Evolutionary conservation across 2,329 filamentous ascomycete genomes (phyloP).

Genomic region (Aspergillus brunneoviolaceus): DNA sequence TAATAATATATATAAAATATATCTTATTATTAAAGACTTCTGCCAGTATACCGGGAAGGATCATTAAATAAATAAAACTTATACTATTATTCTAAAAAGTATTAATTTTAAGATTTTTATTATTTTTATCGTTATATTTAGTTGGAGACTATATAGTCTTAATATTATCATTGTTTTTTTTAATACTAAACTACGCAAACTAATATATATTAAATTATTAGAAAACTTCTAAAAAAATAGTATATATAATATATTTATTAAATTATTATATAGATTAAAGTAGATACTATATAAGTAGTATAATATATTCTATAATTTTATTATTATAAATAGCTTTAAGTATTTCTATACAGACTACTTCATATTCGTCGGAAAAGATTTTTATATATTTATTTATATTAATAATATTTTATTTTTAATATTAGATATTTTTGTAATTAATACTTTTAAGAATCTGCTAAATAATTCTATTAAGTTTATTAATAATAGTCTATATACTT

Average conservation of each 20-base stretch:
- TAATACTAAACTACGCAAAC: not conserved
- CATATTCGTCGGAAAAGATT: not conserved
- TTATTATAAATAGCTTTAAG: not conserved
- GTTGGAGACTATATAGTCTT: not conserved
- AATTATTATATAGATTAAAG: not conserved
- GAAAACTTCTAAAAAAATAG: not conserved
- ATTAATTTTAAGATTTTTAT: too few relatives aligned
- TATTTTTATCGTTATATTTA: not conserved
- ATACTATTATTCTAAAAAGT: too few relatives aligned
- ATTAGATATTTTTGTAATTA: not conserved
- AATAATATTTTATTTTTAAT: not conserved
- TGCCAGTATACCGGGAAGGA: too few relatives aligned
- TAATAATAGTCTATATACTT: not conserved
- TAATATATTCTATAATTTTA: not conserved
- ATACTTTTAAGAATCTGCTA: not conserved
- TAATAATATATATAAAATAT: too few relatives aligned
- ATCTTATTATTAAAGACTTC: too few relatives aligned
- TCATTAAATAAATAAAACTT: too few relatives aligned
- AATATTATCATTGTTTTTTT: not conserved
- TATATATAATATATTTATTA: not conserved
- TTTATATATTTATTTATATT: not conserved
- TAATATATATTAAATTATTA: slow-evolving; percentile 1
- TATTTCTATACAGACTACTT: not conserved
- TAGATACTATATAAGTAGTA: not conserved
- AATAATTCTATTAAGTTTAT: not conserved